Evolutionary conservation across 805 yeast species (phyloP), one percentile per base, ranked within the genome.

Genomic region (Candida nanaspora): DNA sequence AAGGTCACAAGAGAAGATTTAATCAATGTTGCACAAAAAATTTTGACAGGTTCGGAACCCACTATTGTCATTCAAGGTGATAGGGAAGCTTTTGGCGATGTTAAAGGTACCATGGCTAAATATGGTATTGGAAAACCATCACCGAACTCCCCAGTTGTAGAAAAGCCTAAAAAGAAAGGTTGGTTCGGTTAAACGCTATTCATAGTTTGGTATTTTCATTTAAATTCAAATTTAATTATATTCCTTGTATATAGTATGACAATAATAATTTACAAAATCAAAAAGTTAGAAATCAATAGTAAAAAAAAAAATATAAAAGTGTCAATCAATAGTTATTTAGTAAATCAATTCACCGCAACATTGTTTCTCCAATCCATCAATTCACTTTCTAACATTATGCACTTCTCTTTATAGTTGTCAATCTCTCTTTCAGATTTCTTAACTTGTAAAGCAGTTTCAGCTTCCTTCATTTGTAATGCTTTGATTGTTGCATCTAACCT

Each of bases 11-110:
- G 78, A 3, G 64, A 63, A 6, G 96, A 91, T 57, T 70, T 93
- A 34, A 74, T 72, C 42, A 65, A 78, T 11, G 88, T 86, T 1
- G 95, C 96, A 2, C 73, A 73, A 50, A 73, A 80, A 44, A 78
- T 93, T 1, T 68, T 91, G 33, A 82, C 88, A 0, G 86, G 91
- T 5, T 70, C 76, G 21, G 69, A 66, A 45, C 93, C 97, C n/a
- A 84, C 96, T 1, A 69, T 88, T 25, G 93, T 88, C 7, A 76
- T 87, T 69, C 95, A 87, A 68, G 98, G 98, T 41, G 79, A 83
- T 40, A 74, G 94, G 53, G 88, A 80, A 33, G 65, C 76, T 11
- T 87, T 89, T 61, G 97, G 97, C 11, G 96, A 93, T 58, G 80
- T 91, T 16, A 76, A 76, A 20, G 73, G 63, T 11, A 77, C 80